These are phyloP conservation scores for Hypoxylon sp. DNA, from an alignment of 2,329 filamentous ascomycete genomes.

Conservation along the genomic window DNA sequence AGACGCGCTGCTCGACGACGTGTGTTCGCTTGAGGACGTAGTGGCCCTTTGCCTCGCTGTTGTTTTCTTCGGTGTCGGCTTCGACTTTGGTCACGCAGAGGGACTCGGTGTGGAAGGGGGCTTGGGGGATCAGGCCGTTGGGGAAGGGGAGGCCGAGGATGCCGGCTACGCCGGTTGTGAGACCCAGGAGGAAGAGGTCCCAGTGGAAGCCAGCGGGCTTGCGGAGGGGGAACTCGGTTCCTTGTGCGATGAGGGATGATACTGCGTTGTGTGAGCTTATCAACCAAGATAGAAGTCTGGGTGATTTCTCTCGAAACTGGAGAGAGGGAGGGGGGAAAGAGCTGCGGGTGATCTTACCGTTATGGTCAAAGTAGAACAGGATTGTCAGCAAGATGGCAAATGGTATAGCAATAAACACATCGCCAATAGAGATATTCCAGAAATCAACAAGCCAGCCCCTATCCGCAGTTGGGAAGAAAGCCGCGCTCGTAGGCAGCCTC, in stretches of 20 bases:
- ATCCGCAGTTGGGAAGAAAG: constrained; percentile 83
- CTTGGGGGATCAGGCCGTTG: constrained; percentile 87
- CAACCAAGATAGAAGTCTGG: neutral
- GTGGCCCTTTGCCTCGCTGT: constrained; percentile 69
- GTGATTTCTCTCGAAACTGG: neutral
- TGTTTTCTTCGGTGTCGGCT: constrained; percentile 66
- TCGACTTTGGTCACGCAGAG: constrained; percentile 78
- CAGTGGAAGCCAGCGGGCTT: constrained; percentile 90
- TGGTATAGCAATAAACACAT: constrained; percentile 88
- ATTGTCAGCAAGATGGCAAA: constrained; percentile 88
- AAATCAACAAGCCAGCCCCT: constrained; percentile 85
- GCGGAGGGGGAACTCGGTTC: constrained; percentile 83
- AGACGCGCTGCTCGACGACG: constrained; percentile 84
- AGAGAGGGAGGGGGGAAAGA: neutral
- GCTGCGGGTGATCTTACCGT: constrained; percentile 66
- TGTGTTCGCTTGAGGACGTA: constrained; percentile 67
- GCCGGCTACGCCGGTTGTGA: constrained; percentile 82
- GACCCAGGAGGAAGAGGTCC: constrained; percentile 85
- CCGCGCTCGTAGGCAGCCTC: constrained; percentile 79
- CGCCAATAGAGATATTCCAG: constrained; percentile 79
- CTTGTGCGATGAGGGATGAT: constrained; percentile 85
- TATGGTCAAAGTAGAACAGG: constrained; percentile 92
- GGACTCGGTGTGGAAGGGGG: constrained; percentile 84
- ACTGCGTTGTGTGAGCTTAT: constrained; percentile 63
- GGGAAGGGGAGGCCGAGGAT: constrained; percentile 84